Base-by-base conservation (phyloP, 768 basidiomycete species). In the Coprinopsis cinerea region DNA sequence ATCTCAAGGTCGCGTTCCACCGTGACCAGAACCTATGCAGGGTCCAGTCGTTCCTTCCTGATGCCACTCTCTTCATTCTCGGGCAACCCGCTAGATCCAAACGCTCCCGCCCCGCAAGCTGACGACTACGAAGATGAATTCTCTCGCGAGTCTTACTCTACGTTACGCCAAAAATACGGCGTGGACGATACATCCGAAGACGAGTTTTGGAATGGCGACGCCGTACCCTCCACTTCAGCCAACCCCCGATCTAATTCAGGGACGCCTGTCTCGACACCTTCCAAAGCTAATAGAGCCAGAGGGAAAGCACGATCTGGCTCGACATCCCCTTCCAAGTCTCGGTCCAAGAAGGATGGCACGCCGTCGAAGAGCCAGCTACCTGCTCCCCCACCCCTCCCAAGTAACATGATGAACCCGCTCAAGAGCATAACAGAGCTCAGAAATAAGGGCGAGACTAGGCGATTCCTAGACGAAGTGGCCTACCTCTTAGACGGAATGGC, bases 401-500 rank as follows among this genome's bases (percentile, higher is more conserved):
- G 65, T 13, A 79, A 78, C 11, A 78, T 83, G 77, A 80, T 80
- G 72, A 86, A 88, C 54, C 82, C 85, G 27, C 59, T 88, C 43
- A 85, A 85, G 65, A 88, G 85, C 52, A 87, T 91, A 37, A 85
- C 86, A 0, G 89, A 92, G 54, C 70, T 92, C 32, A 68, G 88
- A 49, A 85, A 78, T 59, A 88, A 87, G 61, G 90, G 90, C 11
- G 88, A 92, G 66, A 82, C 74, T 47, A 72, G 89, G 53, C 71
- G 87, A 14, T 92, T 92, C 59, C 63, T 90, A 36, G 90, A 92
- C 53, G 89, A 91, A 58, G 77, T 90, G 2, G 90, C 90, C 0
- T 92, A 91, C 65, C 65, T 92, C 3, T 85, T 91, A 53, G 90
- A 92, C 63, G 88, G 90, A 0, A 75, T 92, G 65, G 78, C 81